Base-by-base conservation (phyloP, 805 yeast genomes). In the Metschnikowia kofuensis region DNA sequence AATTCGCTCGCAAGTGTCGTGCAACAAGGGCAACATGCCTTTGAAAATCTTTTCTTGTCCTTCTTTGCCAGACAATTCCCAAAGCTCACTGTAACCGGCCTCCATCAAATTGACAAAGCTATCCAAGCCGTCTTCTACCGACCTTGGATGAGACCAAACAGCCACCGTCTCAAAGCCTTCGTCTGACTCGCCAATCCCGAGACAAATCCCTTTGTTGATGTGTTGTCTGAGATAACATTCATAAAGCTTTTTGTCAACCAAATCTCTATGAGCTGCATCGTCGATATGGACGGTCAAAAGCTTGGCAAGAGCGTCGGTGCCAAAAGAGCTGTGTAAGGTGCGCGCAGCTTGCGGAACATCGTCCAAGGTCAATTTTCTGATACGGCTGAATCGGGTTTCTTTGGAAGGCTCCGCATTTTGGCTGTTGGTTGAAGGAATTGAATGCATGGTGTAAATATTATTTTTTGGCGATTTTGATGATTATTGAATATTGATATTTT, bases 201-300 rank as follows among this genome's bases (percentile, higher is more conserved):
- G 59, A 29, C 73, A 78, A 34, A 79, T 42, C 1, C 85, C 85
- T 41, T 75, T 72, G 47, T 68, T 54, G 37, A 80, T 71, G 55
- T 78, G 83, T 41, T 80, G 78, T 40, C 66, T 67, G 38, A 78
- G 67, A 59, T 79, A 80, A 2, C 81, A 74, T 54, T 76, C 82
- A 52, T 76, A 80, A 34, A 79, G 64, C 27, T 67, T 30, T 13
- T 15, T 9, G 38, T 53, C 58, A 14, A 56, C 49, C 38, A 44
- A 36, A 12, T 32, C 42, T 39, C 42, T 50, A 29, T 47, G 35
- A 5, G 41, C 40, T 0, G 45, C 41, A 44, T 52, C 52, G 15
- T 38, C 35, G 21, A 55, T 45, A 41, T 57, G 60, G 35, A 41
- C 40, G 16, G 57, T 54, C 44, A 56, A 51, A 15, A 56, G 41